phyloP scores from a whole-genome alignment of 768 basidiomycete species.

The Daedalea quercina region DNA sequence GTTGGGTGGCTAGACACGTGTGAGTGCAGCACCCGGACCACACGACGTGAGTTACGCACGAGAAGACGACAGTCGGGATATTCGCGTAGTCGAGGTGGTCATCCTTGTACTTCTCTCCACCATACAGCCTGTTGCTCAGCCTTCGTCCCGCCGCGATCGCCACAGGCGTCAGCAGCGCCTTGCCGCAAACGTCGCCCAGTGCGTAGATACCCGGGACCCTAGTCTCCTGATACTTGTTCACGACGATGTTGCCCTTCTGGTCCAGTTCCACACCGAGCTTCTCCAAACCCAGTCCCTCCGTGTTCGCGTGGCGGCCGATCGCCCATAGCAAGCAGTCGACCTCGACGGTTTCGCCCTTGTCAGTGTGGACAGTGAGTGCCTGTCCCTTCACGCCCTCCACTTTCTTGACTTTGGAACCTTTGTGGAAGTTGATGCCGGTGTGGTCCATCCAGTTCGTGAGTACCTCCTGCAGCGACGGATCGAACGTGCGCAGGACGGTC shows the following conservation, averaged over 20 bases:
- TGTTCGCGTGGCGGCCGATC: conserved; percentile 82
- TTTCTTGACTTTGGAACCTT: conserved; percentile 62
- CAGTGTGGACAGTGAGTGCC: conserved; percentile 67
- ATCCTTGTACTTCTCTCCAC: conserved; percentile 75
- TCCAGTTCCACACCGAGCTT: conserved; percentile 70
- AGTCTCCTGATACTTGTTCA: conserved; percentile 90
- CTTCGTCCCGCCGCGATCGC: conserved; percentile 94
- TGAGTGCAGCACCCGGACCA: not conserved
- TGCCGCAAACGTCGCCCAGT: conserved; percentile 91
- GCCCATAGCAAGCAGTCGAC: conserved; percentile 92
- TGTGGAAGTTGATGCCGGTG: conserved; percentile 88
- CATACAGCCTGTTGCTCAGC: conserved; percentile 86
- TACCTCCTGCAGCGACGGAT: conserved; percentile 76
- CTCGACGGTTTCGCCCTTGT: conserved; percentile 70
- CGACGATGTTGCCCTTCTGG: conserved; percentile 76
- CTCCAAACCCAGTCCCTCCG: conserved; percentile 71
- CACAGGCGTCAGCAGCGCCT: conserved; percentile 90
- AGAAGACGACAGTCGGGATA: conserved; percentile 95
- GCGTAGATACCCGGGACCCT: conserved; percentile 64
- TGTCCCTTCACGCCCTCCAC: conserved; percentile 73
- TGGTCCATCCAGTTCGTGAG: conserved; percentile 91
- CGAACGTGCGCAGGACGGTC: conserved; percentile 88
- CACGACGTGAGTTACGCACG: conserved; percentile 47
- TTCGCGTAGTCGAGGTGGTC: conserved; percentile 86
- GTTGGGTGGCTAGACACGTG: conserved; percentile 57